Evolutionary conservation across 1,139 yeast genomes (phyloP), one percentile per base, ranked within the genome.

Genomic region (Yamadazyma siamensis): DNA sequence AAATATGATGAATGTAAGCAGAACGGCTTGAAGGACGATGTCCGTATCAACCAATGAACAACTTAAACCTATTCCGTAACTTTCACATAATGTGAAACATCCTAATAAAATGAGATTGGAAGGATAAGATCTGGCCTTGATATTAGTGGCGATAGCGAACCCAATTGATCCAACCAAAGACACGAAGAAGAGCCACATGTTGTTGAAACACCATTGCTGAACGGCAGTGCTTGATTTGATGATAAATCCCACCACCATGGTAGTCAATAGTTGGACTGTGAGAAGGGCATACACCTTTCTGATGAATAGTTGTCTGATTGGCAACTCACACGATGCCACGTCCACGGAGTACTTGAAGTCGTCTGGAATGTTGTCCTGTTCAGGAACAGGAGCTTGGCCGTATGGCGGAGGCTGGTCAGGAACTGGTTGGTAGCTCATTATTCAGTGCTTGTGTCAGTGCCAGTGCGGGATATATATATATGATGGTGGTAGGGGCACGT

Each of bases 261-360:
- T 84, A 23, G 67, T 59, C 28, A 79, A 52, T 28, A 87, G 54
- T 54, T 87, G 96, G 3, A 72, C 59, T 4, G 80, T 60, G 30
- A 87, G 67, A 34, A 87, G 69, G 3, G 88, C 65, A 55, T 87
- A 87, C 8, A 87, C 96, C 50, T 83, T 84, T 40, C 89, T 71
- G 41, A 85, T 62, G 49, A 87, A 87, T 52, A 80, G 70, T 45
- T 81, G 86, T 43, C 95, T 76, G 23, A 87, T 67, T 7, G 83
- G 76, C 30, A 85, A 62, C 39, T 82, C 86, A 59, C 95, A 85
- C 18, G 83, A 78, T 5, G 88, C 77, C 16, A 87, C 94, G 35
- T 75, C 72, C 7, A 83, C 84, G 20, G 85, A 77, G 56, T 81
- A 86, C 54, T 87, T 87, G 74, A 86, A 87, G 57, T 86, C 95